phyloP scores from a whole-genome alignment of 805 yeast genomes.

The Ogataea neopini region DNA sequence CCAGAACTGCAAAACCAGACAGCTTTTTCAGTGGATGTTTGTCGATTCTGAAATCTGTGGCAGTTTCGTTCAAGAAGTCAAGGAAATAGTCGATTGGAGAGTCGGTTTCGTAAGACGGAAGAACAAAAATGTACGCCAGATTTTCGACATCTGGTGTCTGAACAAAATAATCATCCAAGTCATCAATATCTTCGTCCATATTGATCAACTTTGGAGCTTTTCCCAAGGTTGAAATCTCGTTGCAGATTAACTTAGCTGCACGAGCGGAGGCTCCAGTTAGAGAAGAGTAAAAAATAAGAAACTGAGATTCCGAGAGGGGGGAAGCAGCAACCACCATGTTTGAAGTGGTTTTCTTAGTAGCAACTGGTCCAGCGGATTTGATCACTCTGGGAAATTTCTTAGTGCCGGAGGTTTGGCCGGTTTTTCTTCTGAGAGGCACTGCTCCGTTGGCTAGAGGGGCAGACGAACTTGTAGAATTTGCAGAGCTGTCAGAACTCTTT shows the following conservation, averaged over 20 bases:
- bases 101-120: slow-evolving; percentile 92
- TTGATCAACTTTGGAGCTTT: slow-evolving; percentile 57
- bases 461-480: not conserved
- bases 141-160: slow-evolving; percentile 53
- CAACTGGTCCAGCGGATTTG: slow-evolving; percentile 8
- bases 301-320: slow-evolving; percentile 47
- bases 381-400: slow-evolving; percentile 44
- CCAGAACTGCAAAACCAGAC: slow-evolving; percentile 82
- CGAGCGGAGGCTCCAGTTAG: slow-evolving; percentile 81
- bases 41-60: slow-evolving; percentile 82
- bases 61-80: slow-evolving; percentile 77
- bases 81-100: slow-evolving; percentile 88
- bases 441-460: slow-evolving; percentile 5
- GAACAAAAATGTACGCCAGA: slow-evolving; percentile 65
- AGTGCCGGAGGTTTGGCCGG: slow-evolving; percentile 18
- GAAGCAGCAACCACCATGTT: not conserved
- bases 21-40: slow-evolving; percentile 70
- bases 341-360: slow-evolving; percentile 29
- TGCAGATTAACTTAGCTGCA: slow-evolving; percentile 56
- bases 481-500: not conserved
- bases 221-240: slow-evolving; percentile 35
- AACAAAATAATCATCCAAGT: slow-evolving; percentile 79
- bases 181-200: slow-evolving; percentile 79
- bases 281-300: slow-evolving; percentile 77
- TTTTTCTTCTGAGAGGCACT: slow-evolving; percentile 7